phyloP scores from a whole-genome alignment of 2,329 filamentous ascomycete species.

The Leptographium radiaticola region DNA sequence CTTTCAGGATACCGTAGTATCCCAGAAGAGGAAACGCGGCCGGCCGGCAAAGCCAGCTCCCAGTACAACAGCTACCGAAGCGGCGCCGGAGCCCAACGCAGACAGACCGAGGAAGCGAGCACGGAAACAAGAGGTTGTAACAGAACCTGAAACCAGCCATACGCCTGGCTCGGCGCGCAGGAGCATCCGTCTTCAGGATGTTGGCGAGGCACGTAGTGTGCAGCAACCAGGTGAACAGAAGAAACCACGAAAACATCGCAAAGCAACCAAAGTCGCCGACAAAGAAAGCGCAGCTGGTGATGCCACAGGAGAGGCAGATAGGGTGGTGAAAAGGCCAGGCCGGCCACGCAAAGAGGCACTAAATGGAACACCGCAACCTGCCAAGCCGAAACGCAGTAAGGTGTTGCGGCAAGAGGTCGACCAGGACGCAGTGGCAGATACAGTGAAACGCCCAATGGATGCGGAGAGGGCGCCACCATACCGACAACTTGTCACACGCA shows the following conservation, averaged over 20 bases:
- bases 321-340: not conserved
- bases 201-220: constrained; percentile 5
- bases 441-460: not conserved
- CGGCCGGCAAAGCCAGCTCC: not conserved
- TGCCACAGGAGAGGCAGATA: not conserved
- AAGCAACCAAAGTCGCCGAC: not conserved
- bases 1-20: not conserved
- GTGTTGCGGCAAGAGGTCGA: not conserved
- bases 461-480: constrained; percentile 17
- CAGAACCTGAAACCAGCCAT: too few species aligned
- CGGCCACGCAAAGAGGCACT: not conserved
- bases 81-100: not conserved
- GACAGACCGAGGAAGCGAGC: not conserved
- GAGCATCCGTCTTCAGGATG: constrained; percentile 11
- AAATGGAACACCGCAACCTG: not conserved
- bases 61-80: not conserved
- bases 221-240: not conserved
- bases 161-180: not conserved
- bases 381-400: not conserved
- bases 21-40: not conserved
- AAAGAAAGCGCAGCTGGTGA: not conserved
- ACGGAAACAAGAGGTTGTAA: not conserved
- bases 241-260: not conserved
- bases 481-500: constrained; percentile 36
- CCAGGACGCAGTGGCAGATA: not conserved